Evolutionary conservation across 2,329 filamentous ascomycete genomes (phyloP).

Genomic region (Decorospora gaudefroyi): DNA sequence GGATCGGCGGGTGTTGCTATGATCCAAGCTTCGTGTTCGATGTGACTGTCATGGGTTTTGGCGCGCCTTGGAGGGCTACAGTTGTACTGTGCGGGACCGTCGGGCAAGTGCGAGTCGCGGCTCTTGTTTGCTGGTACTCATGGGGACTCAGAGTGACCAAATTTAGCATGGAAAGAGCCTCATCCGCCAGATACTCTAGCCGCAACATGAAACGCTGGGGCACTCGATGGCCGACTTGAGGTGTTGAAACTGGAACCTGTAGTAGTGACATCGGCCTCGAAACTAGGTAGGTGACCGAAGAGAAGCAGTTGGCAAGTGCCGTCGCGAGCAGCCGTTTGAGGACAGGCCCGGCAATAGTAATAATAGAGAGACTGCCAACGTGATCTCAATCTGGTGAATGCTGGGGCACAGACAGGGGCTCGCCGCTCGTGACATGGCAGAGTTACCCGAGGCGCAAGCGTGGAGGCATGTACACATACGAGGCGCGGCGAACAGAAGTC

Average conservation of each 20-base stretch:
- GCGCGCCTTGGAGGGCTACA: too few relatives aligned
- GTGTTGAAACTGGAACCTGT: conserved; percentile 4
- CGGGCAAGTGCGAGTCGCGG: neutral
- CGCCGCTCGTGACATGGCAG: conserved; percentile 7
- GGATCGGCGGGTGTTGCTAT: conserved; percentile 6
- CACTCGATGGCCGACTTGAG: conserved; percentile 1
- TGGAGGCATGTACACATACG: conserved; percentile 2
- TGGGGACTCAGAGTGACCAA: conserved; percentile 2
- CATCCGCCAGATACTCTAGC: neutral
- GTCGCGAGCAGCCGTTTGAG: neutral
- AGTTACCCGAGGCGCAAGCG: conserved; percentile 16
- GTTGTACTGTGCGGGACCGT: too few relatives aligned
- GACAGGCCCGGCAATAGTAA: conserved; percentile 2
- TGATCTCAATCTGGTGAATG: conserved; percentile 1
- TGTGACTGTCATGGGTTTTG: neutral
- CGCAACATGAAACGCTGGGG: conserved; percentile 13
- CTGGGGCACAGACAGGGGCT: conserved; percentile 19
- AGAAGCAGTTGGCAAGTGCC: neutral
- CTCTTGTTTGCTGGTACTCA: neutral
- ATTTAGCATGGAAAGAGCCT: conserved; percentile 8
- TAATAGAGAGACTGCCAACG: neutral
- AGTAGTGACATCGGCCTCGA: conserved; percentile 6
- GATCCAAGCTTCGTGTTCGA: conserved; percentile 1
- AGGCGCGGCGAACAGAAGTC: conserved; percentile 13
- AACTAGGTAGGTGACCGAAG: conserved; percentile 1